A percentile compares a stretch with the other conserved stretches of the same genome.
Evolutionary conservation across 441 rosid species (phyloP).

Genomic region (Gossypium schwendimanii): DNA sequence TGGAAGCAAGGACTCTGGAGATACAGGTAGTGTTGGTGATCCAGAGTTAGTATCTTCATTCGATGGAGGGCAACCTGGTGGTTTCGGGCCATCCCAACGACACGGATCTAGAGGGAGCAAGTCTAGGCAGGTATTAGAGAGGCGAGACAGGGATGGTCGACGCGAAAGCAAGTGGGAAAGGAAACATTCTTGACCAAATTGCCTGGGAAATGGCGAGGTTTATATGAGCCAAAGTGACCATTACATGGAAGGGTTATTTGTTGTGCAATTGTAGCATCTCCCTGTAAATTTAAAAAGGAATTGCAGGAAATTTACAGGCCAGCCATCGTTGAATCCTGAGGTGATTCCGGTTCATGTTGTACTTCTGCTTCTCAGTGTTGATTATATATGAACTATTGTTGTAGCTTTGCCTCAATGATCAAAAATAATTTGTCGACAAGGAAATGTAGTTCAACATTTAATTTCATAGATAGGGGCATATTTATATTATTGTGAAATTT

Average conservation of each 20-base stretch:
- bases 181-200: conserved; percentile 43
- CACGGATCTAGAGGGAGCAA: conserved; percentile 69
- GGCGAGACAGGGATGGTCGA: conserved; percentile 68
- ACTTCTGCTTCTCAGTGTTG: neutral
- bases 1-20: conserved; percentile 77
- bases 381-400: neutral
- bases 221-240: neutral
- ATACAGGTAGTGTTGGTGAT: conserved; percentile 69
- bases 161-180: conserved; percentile 90
- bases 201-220: neutral
- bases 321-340: neutral
- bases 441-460: neutral
- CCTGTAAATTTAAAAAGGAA: neutral
- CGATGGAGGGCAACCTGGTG: conserved; percentile 61
- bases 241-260: neutral
- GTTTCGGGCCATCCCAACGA: conserved; percentile 45
- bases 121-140: conserved; percentile 57
- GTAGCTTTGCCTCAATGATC: conserved; percentile 1
- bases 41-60: conserved; percentile 50
- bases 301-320: neutral
- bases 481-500: neutral
- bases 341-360: conserved; percentile 9
- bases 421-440: neutral
- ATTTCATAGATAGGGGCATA: neutral
- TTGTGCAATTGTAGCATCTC: neutral